Evolutionary conservation across 2,329 filamentous ascomycete species (phyloP).

Genomic region (Monilinia vaccinii-corymbosi): DNA sequence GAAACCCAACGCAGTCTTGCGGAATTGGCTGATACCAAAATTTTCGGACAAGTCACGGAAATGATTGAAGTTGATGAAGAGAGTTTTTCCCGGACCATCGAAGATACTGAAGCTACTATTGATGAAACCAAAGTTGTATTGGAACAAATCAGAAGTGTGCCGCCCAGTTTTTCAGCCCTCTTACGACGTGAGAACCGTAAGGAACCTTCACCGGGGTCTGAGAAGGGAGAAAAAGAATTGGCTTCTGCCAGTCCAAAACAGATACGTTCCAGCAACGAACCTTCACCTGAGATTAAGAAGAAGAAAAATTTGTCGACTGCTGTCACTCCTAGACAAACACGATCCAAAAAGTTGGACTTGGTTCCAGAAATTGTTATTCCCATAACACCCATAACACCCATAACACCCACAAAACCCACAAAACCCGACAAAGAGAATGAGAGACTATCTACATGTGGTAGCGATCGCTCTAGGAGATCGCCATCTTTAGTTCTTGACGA

Average conservation of each 20-base stretch:
- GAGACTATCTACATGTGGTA: not conserved
- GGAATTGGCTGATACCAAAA: not conserved
- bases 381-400: slow-evolving; percentile 4
- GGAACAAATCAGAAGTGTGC: not conserved
- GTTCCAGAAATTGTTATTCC: not conserved
- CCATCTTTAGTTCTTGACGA: slow-evolving; percentile 20
- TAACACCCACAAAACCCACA: slow-evolving; percentile 5
- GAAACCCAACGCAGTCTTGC: not conserved
- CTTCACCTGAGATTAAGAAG: not conserved
- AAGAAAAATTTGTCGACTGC: not conserved
- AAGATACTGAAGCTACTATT: not conserved
- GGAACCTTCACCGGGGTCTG: not conserved
- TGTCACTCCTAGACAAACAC: slow-evolving; percentile 5
- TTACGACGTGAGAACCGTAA: not conserved
- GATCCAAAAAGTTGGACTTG: not conserved
- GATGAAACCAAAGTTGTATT: not conserved
- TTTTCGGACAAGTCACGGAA: not conserved
- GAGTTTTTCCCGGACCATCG: not conserved
- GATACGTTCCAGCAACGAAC: not conserved
- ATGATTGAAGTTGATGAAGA: not conserved
- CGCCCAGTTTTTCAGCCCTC: not conserved
- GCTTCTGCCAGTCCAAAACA: not conserved
- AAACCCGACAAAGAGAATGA: slow-evolving; percentile 1
- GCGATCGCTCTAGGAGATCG: not conserved
- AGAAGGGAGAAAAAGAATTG: not conserved